phyloP scores from a whole-genome alignment of 495 filamentous ascomycete species.

The Penicillium dipodomyicola region DNA sequence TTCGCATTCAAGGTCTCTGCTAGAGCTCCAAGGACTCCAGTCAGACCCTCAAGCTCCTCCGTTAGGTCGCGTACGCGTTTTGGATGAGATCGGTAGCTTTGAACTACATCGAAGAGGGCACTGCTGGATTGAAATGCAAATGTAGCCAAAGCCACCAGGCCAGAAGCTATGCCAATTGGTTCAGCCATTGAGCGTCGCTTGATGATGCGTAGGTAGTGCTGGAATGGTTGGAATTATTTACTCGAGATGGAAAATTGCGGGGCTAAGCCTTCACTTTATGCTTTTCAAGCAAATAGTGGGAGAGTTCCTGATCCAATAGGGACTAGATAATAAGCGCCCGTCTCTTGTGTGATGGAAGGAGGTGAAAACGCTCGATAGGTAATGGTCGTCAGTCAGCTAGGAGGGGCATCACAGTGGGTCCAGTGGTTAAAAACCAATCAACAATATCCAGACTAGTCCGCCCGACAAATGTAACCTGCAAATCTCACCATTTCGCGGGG shows the following conservation, averaged over 20 bases:
- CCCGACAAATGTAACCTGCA: no score
- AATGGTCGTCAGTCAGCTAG: no score
- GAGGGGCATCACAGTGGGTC: no score
- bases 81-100: conserved; percentile 40
- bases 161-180: conserved; percentile 2
- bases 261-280: conserved; percentile 1
- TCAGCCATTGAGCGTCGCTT: not conserved
- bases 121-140: conserved; percentile 46
- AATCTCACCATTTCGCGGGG: no score
- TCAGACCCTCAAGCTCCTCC: conserved; percentile 40
- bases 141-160: conserved; percentile 16
- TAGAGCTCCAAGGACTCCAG: conserved; percentile 36
- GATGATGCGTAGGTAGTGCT: not conserved
- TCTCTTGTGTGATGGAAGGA: no score
- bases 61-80: conserved; percentile 40
- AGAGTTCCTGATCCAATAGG: not conserved
- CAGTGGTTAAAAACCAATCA: no score
- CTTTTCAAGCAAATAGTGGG: not conserved
- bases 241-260: not conserved
- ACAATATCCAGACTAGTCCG: no score
- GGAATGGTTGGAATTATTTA: not conserved
- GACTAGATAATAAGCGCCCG: no score
- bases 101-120: conserved; percentile 36
- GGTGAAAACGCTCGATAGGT: no score
- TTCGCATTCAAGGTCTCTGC: conserved; percentile 23